phyloP scores from a whole-genome alignment of 2,329 filamentous ascomycete genomes.

The Cytospora leucostoma region DNA sequence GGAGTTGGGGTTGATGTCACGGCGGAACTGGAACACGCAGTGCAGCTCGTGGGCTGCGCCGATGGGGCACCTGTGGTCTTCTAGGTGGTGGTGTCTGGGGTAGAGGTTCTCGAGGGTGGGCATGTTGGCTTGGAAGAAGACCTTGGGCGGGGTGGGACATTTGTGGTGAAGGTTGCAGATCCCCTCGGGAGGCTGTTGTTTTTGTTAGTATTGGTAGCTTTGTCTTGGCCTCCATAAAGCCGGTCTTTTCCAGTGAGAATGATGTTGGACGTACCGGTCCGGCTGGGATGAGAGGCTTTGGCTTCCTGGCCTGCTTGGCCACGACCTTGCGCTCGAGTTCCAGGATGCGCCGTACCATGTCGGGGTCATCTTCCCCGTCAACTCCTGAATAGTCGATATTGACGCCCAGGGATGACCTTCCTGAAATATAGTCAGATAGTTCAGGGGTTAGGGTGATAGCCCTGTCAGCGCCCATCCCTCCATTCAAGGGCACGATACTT shows the following conservation, averaged over 20 bases:
- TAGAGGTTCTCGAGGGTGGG: constrained; percentile 14
- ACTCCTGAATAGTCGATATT: not conserved
- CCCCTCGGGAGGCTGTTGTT: not conserved
- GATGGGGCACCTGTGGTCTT: constrained; percentile 16
- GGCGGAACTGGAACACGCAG: constrained; percentile 20
- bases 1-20: not conserved
- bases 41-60: constrained; percentile 21
- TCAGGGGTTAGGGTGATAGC: not conserved
- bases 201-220: not conserved
- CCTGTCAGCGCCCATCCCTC: not conserved
- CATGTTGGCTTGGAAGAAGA: constrained; percentile 20
- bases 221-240: not conserved
- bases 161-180: constrained; percentile 17
- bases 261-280: constrained; percentile 5
- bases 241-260: too few relatives aligned
- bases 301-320: constrained; percentile 8
- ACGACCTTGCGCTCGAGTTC: constrained; percentile 13
- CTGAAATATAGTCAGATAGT: not conserved
- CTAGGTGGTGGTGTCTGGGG: constrained; percentile 21
- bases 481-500: not conserved
- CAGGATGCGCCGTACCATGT: constrained; percentile 1
- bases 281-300: not conserved
- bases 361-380: constrained; percentile 22
- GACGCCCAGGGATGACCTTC: not conserved
- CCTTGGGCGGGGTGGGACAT: constrained; percentile 20